Base-by-base conservation (phyloP, 495 filamentous ascomycete species). In the Lichenothelia convexa region DNA sequence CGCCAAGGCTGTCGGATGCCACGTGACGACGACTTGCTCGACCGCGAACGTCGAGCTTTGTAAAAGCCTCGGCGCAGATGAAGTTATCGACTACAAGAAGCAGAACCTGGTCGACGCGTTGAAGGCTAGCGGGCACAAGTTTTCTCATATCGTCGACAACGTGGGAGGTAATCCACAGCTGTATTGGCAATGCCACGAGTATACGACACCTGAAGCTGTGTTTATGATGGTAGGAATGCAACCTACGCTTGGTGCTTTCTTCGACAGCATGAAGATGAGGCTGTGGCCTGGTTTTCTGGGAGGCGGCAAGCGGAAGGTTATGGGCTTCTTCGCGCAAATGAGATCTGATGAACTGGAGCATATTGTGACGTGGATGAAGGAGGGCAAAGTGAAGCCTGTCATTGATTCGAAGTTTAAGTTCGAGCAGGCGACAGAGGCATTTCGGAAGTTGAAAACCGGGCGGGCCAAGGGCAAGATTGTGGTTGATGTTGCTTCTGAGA, bases 1-100 rank as follows among this genome's bases (percentile, higher is more conserved):
- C 39, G 76, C 76, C 6, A 79, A 78, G 49, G 50, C 56, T 3
- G 39, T 71, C n/a, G 73, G 75, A 0, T 76, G 71, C 46, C 59
- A 68, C 43, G 74, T 80, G 19, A 73, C 69, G 1, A 53, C 59
- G 3, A 64, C 63, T 0, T 80, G 75, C 38, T 78, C 72, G 7
- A 60, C 9, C 30, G 46, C 50, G 6, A 82, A 80, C 49, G 54
- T 62, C 0, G 62, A 69, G 32, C 53, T 78, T 1, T 43, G 38
- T 27, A 40, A 38, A 21, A 42, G 23, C 13, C 36, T 51, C 3
- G 48, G 48, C 21, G 48, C 48, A 2, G 48, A 51, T 32, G 35
- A 38, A 9, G 48, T 51, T 3, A 30, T 51, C 30, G 48, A 51
- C 34, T 51, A 51, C 40, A 38, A 21, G 36, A 42, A 40, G 24